These are phyloP conservation scores for Fagus sylvatica DNA, from an alignment of 306 rosid genomes.

Conservation along the genomic window DNA sequence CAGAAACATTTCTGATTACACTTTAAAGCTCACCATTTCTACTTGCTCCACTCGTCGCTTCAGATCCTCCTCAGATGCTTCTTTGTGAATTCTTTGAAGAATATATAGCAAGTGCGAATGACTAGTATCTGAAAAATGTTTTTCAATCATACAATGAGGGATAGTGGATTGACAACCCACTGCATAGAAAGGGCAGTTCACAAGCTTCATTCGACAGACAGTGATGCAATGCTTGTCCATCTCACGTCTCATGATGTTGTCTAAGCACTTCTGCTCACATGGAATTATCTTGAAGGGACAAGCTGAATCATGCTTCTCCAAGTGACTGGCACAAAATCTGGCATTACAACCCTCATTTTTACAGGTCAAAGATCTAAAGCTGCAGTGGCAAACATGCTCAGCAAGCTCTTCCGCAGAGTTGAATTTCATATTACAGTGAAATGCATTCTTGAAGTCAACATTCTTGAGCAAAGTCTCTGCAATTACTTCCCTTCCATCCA, in stretches of 20 bases:
- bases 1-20: background rate
- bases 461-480: slow-evolving; percentile 55
- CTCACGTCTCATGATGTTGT: slow-evolving; percentile 64
- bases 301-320: slow-evolving; percentile 61
- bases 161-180: slow-evolving; percentile 68
- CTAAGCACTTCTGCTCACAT: slow-evolving; percentile 79
- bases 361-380: slow-evolving; percentile 56
- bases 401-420: slow-evolving; percentile 49
- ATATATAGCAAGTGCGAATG: slow-evolving; percentile 55
- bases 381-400: slow-evolving; percentile 48
- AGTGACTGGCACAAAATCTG: slow-evolving; percentile 52
- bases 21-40: slow-evolving; percentile 45
- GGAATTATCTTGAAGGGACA: slow-evolving; percentile 79
- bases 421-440: slow-evolving; percentile 57
- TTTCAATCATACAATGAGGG: slow-evolving; percentile 51
- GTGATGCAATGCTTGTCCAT: slow-evolving; percentile 95
- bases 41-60: slow-evolving; percentile 53
- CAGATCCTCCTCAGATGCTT: slow-evolving; percentile 53
- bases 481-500: slow-evolving; percentile 56
- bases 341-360: slow-evolving; percentile 63
- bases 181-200: slow-evolving; percentile 74
- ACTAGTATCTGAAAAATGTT: slow-evolving; percentile 51
- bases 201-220: slow-evolving; percentile 82
- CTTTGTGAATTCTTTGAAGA: slow-evolving; percentile 59
- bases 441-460: slow-evolving; percentile 65